Evolutionary conservation across 129 eudicot species (phyloP).

Genomic region (Tagetes erecta): DNA sequence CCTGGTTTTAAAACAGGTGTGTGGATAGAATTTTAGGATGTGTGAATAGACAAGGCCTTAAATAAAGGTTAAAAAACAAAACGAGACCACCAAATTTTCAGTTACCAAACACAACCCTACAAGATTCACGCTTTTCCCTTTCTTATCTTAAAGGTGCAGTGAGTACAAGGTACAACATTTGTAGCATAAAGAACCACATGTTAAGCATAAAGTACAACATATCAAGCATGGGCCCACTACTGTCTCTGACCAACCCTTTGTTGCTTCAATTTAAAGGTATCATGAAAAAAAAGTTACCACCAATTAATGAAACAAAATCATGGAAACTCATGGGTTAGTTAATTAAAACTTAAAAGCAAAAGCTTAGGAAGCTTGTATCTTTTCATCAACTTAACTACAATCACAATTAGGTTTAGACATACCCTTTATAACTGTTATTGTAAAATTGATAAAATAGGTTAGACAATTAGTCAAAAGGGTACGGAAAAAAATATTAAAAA

Average conservation of each 20-base stretch:
- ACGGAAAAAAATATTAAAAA: background rate
- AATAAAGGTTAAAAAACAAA: conserved; percentile 19
- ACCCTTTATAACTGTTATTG: too few species aligned
- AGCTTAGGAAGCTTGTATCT: conserved; percentile 33
- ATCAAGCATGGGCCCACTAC: conserved; percentile 22
- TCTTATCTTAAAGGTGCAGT: conserved; percentile 27
- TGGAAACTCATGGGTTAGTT: conserved; percentile 20
- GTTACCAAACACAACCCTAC: conserved; percentile 28
- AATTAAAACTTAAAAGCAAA: conserved; percentile 22
- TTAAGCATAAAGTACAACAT: conserved; percentile 12
- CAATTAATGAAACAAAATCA: conserved; percentile 35
- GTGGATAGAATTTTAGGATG: too few species aligned
- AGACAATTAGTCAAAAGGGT: background rate
- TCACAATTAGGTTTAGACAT: background rate
- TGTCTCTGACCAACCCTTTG: conserved; percentile 24
- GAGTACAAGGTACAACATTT: conserved; percentile 32
- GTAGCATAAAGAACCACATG: background rate
- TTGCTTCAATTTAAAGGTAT: conserved; percentile 39
- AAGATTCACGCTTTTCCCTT: conserved; percentile 38
- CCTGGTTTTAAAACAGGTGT: too few species aligned
- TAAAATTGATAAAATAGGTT: background rate
- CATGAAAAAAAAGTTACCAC: conserved; percentile 22
- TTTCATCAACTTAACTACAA: conserved; percentile 21
- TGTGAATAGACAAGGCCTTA: too few species aligned
- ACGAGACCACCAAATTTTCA: conserved; percentile 33